phyloP scores from a whole-genome alignment of 805 yeast genomes.

The Wickerhamiella bombiphila region DNA sequence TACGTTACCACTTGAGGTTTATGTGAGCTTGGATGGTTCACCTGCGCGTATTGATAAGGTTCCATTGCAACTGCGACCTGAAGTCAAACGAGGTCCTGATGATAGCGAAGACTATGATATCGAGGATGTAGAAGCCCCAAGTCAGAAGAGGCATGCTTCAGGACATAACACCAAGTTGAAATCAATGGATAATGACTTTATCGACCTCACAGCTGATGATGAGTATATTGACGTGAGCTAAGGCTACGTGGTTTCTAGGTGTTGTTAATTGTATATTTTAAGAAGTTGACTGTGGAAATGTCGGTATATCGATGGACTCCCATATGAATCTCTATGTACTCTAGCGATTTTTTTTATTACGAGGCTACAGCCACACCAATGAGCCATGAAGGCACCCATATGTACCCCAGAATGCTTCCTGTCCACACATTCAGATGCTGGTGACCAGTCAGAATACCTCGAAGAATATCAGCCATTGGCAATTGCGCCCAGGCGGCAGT shows the following conservation, averaged over 20 bases:
- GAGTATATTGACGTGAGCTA: conserved; percentile 1
- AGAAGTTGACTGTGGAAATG: no score
- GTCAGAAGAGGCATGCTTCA: background rate
- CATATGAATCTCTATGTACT: no score
- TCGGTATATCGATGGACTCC: no score
- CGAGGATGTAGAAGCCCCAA: conserved; percentile 1
- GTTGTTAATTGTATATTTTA: background rate
- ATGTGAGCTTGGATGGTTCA: conserved; percentile 12
- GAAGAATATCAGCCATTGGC: conserved; percentile 29
- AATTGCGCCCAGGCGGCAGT: conserved; percentile 22
- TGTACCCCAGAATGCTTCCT: conserved; percentile 56
- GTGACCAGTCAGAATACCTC: conserved; percentile 50
- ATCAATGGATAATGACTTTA: conserved; percentile 6
- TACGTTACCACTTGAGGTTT: conserved; percentile 36
- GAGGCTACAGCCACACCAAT: conserved; percentile 10
- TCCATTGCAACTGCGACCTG: conserved; percentile 14
- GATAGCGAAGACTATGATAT: conserved; percentile 6
- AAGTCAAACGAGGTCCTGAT: conserved; percentile 13
- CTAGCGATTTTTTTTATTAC: background rate
- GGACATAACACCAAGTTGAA: background rate
- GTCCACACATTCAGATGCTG: conserved; percentile 66
- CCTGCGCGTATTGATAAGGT: conserved; percentile 19
- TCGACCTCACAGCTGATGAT: conserved; percentile 5
- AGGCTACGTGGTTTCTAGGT: no score
- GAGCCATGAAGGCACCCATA: conserved; percentile 80